phyloP scores from a whole-genome alignment of 1,284 basidiomycete species.

The Marasmius sp. region DNA sequence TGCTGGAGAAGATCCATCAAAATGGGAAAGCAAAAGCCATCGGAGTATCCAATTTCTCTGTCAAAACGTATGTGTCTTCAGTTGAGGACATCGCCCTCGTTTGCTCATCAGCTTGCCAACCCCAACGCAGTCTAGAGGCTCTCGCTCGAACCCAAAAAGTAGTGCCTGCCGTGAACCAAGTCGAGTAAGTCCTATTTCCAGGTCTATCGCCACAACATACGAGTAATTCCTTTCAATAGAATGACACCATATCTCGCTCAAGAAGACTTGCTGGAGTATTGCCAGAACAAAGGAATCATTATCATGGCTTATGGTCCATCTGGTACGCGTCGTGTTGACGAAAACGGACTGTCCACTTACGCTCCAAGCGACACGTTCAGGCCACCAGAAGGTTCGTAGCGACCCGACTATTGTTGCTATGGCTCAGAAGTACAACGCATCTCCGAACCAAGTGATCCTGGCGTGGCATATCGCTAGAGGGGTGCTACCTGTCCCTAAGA shows the following conservation, averaged over 20 bases:
- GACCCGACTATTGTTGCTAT: conserved; percentile 17
- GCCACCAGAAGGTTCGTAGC: conserved; percentile 11
- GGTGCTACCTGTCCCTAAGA: conserved; percentile 19
- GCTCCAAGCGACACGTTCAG: background rate
- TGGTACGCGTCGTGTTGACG: conserved; percentile 12
- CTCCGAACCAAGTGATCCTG: conserved; percentile 18
- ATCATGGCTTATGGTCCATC: conserved; percentile 27
- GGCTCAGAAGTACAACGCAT: conserved; percentile 18
- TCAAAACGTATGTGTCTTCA: conserved; percentile 35
- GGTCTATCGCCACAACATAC: background rate
- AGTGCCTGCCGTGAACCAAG: conserved; percentile 38
- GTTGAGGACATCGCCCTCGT: background rate
- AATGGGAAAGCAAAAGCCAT: conserved; percentile 43
- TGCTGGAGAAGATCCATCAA: conserved; percentile 39
- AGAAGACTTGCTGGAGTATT: conserved; percentile 24
- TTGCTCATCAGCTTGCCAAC: too few relatives aligned
- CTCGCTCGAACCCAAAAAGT: conserved; percentile 34
- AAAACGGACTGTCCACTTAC: background rate
- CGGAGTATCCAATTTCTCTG: conserved; percentile 45
- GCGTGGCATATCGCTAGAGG: conserved; percentile 23
- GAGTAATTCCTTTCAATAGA: conserved; percentile 11
- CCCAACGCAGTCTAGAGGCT: background rate
- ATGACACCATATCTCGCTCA: conserved; percentile 28
- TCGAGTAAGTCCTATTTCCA: conserved; percentile 33
- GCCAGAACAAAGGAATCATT: conserved; percentile 24